Evolutionary conservation across 208 protist species (phyloP).

Genomic region (Jaenimonas drosophilae): DNA sequence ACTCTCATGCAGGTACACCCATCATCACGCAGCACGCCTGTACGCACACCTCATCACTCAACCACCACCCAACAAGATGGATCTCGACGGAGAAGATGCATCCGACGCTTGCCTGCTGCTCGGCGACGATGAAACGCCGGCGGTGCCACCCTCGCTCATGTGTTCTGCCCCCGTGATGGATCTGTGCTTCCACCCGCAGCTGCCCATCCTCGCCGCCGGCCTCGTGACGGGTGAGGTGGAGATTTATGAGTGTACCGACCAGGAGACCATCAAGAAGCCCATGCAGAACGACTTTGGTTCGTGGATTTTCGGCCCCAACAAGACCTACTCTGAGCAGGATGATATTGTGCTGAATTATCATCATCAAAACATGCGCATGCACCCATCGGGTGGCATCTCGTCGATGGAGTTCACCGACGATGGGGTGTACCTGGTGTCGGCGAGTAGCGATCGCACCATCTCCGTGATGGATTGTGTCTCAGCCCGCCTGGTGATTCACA

Average conservation of each 20-base stretch:
- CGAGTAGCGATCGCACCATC: slow-evolving; percentile 71
- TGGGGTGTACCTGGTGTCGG: slow-evolving; percentile 69
- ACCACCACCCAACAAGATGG: slow-evolving; percentile 20
- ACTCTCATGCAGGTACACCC: background rate
- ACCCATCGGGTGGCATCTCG: slow-evolving; percentile 52
- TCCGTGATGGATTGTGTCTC: slow-evolving; percentile 79
- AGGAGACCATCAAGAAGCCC: slow-evolving; percentile 53
- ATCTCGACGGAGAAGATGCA: slow-evolving; percentile 31
- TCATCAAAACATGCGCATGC: slow-evolving; percentile 73
- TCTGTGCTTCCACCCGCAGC: slow-evolving; percentile 63
- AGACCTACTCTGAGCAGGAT: slow-evolving; percentile 28
- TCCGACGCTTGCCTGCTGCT: slow-evolving; percentile 62
- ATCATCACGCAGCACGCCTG: too few relatives aligned
- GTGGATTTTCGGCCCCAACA: slow-evolving; percentile 44
- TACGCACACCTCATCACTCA: too few relatives aligned
- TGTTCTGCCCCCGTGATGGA: slow-evolving; percentile 54
- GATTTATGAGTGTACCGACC: slow-evolving; percentile 54
- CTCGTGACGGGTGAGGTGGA: slow-evolving; percentile 78
- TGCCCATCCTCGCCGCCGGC: slow-evolving; percentile 63
- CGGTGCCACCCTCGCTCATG: slow-evolving; percentile 54
- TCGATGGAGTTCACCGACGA: slow-evolving; percentile 88
- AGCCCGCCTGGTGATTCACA: slow-evolving; percentile 57
- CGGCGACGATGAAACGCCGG: slow-evolving; percentile 34
- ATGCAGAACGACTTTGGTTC: slow-evolving; percentile 58
- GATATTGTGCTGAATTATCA: slow-evolving; percentile 49